A percentile compares a stretch with the other conserved stretches of the same genome.
Conservation (phyloP, 441 rosid species). For the Erysimum cheiri region DNA sequence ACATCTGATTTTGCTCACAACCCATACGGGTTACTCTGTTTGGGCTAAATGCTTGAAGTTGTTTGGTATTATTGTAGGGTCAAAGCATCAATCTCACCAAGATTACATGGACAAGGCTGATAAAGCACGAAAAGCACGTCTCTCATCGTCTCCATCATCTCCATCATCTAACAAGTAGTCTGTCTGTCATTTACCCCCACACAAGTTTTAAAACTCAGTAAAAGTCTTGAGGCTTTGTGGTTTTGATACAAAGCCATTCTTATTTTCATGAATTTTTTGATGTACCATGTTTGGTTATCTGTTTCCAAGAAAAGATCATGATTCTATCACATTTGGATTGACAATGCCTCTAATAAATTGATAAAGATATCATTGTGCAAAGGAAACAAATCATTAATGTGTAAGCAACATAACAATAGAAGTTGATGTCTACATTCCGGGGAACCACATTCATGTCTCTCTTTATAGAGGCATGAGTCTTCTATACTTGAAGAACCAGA, state of each 20-base stretch:
- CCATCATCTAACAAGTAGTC: conserved; percentile 49
- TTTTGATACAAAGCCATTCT: background rate
- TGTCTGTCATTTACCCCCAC: background rate
- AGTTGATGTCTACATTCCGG: conserved; percentile 24
- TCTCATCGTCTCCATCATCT: conserved; percentile 56
- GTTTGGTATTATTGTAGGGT: conserved; percentile 44
- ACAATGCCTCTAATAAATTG: background rate
- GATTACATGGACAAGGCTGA: conserved; percentile 81
- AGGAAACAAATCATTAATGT: conserved; percentile 20
- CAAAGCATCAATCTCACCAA: conserved; percentile 76
- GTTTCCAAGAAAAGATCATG: conserved; percentile 18
- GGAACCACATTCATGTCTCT: conserved; percentile 23
- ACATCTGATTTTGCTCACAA: background rate
- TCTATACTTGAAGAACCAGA: conserved; percentile 90
- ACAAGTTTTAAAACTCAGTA: background rate
- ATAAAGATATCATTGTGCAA: conserved; percentile 10
- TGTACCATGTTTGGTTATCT: background rate
- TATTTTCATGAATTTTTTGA: background rate
- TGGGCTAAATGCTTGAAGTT: background rate
- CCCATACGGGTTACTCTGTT: background rate
- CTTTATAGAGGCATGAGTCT: conserved; percentile 84
- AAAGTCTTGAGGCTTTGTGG: conserved; percentile 5
- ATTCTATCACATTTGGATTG: conserved; percentile 27
- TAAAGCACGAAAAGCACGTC: conserved; percentile 64
- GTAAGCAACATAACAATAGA: conserved; percentile 22